Percentiles rank a stretch among this genome's conserved stretches.
Conservation (phyloP, 208 protist species). For the Borovskyia barvae region DNA sequence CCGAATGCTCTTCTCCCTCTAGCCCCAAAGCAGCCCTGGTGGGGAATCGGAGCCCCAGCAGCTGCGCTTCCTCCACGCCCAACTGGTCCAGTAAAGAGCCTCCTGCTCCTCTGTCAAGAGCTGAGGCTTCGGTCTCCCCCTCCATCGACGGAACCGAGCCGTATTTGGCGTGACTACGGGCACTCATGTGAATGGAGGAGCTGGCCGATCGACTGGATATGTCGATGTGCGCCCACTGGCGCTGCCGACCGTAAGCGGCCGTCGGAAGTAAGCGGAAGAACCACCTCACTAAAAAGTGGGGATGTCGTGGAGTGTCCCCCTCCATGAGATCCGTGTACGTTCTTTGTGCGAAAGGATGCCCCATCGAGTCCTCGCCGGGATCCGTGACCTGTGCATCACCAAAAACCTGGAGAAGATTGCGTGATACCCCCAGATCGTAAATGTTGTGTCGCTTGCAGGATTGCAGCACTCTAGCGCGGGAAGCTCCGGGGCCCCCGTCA, state of each 20-base stretch:
- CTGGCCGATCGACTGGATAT: conserved; percentile 19
- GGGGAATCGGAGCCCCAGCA: conserved; percentile 61
- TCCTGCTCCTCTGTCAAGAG: background rate
- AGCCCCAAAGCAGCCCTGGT: conserved; percentile 43
- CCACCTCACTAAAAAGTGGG: conserved; percentile 56
- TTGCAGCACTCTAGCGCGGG: conserved; percentile 12
- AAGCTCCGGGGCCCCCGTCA: background rate
- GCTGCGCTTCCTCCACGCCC: conserved; percentile 39
- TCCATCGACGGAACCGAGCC: conserved; percentile 9
- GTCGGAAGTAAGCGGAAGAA: conserved; percentile 74
- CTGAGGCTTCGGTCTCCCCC: background rate
- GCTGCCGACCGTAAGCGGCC: conserved; percentile 55
- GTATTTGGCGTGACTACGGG: conserved; percentile 17
- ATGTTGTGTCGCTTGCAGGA: conserved; percentile 45
- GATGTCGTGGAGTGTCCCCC: conserved; percentile 41
- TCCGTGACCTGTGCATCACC: conserved; percentile 53
- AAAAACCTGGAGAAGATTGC: conserved; percentile 83
- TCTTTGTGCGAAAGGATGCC: conserved; percentile 3
- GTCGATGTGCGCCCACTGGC: conserved; percentile 15
- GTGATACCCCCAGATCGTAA: conserved; percentile 78
- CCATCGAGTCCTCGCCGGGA: background rate
- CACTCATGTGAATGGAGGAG: conserved; percentile 26
- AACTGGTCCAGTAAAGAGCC: conserved; percentile 26
- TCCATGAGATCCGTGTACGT: conserved; percentile 59
- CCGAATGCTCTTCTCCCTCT: background rate